Conservation (phyloP, 2,329 filamentous ascomycete genomes). For the Hypoxylon sp. region DNA sequence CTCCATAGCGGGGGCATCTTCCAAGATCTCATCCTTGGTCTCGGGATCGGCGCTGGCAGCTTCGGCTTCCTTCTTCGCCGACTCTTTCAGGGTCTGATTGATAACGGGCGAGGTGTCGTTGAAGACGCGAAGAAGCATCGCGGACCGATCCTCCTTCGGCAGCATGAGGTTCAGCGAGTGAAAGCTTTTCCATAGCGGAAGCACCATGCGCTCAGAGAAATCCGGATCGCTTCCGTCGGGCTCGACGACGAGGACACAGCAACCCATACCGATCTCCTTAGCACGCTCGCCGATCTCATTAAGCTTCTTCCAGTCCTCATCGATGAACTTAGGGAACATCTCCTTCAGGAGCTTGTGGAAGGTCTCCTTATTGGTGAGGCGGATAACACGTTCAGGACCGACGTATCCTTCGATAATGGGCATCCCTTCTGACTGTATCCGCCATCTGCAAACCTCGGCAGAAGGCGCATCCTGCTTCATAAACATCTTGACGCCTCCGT, state of each 20-base stretch:
- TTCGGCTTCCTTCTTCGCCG: constrained; percentile 57
- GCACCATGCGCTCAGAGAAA: constrained; percentile 81
- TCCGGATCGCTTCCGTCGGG: constrained; percentile 72
- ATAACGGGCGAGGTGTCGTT: constrained; percentile 89
- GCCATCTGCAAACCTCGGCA: constrained; percentile 89
- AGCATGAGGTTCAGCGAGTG: constrained; percentile 96
- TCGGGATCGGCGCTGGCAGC: constrained; percentile 50
- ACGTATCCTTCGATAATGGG: constrained; percentile 92
- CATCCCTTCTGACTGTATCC: constrained; percentile 95
- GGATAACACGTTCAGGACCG: constrained; percentile 79
- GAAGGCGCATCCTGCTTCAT: constrained; percentile 96
- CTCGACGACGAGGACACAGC: constrained; percentile 88
- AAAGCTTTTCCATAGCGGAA: constrained; percentile 94
- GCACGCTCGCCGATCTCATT: constrained; percentile 87
- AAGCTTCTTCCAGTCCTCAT: constrained; percentile 78
- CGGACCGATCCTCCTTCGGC: constrained; percentile 93
- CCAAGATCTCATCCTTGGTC: constrained; percentile 52
- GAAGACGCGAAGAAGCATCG: constrained; percentile 91
- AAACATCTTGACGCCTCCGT: constrained; percentile 98
- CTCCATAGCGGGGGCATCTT: constrained; percentile 40
- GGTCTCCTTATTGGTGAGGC: constrained; percentile 81
- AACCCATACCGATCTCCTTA: constrained; percentile 80
- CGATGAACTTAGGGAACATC: constrained; percentile 93
- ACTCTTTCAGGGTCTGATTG: constrained; percentile 71
- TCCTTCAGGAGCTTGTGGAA: constrained; percentile 87